Evolutionary conservation across 2,329 filamentous ascomycete genomes (phyloP).

Genomic region (Aspergillus neoniger): DNA sequence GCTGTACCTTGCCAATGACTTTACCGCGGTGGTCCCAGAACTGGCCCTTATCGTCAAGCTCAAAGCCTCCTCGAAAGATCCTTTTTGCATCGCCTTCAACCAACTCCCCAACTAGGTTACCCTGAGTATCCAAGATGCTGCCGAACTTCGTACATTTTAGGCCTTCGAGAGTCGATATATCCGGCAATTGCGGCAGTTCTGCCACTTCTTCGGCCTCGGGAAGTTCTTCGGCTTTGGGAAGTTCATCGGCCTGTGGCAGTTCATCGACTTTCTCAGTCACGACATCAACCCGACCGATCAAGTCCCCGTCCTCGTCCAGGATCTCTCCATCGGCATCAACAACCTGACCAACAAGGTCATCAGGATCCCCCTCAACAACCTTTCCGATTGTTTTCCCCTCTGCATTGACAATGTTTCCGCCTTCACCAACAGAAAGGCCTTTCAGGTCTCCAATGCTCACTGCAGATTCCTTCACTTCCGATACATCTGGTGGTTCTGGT

Average conservation of each 20-base stretch:
- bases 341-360: slow-evolving; percentile 44
- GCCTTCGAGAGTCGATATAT: slow-evolving; percentile 42
- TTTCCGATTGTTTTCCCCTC: slow-evolving; percentile 40
- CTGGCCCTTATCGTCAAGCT: slow-evolving; percentile 61
- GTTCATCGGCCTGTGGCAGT: neutral
- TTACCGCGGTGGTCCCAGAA: slow-evolving; percentile 65
- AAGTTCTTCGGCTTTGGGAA: too few relatives aligned
- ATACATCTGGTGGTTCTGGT: neutral
- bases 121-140: slow-evolving; percentile 45
- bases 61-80: slow-evolving; percentile 44
- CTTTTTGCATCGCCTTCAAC: slow-evolving; percentile 66
- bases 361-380: slow-evolving; percentile 44
- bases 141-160: slow-evolving; percentile 47
- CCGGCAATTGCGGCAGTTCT: slow-evolving; percentile 22
- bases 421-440: slow-evolving; percentile 41
- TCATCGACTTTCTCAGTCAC: neutral
- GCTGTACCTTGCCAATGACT: slow-evolving; percentile 61
- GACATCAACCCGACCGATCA: slow-evolving; percentile 42
- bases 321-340: slow-evolving; percentile 40
- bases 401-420: slow-evolving; percentile 39
- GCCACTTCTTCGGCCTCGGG: neutral
- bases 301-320: slow-evolving; percentile 33
- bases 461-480: slow-evolving; percentile 18
- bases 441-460: slow-evolving; percentile 37
- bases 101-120: slow-evolving; percentile 58